Evolutionary conservation across 108 stramenopile species (phyloP).

Genomic region (Cyclotella atomus): DNA sequence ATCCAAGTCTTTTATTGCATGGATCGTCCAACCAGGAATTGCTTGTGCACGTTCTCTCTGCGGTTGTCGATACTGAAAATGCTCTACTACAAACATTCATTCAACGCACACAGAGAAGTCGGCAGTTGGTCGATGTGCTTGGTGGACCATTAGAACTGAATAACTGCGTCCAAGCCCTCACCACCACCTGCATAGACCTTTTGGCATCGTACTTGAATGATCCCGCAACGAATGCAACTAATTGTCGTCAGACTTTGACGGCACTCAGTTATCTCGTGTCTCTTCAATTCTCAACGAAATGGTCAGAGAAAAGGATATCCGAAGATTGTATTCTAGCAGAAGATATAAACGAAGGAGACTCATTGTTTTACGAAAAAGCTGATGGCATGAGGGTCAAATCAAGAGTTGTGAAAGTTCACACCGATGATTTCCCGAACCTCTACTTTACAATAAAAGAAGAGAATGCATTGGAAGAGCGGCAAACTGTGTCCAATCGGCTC

Average conservation of each 20-base stretch:
- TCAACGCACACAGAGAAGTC: constrained; percentile 23
- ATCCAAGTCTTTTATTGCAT: constrained; percentile 21
- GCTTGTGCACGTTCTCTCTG: constrained; percentile 46
- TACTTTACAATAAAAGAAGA: constrained; percentile 71
- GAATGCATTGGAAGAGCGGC: constrained; percentile 64
- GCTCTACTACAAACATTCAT: constrained; percentile 20
- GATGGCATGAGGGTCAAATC: constrained; percentile 45
- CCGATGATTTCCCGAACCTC: constrained; percentile 65
- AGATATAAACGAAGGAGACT: constrained; percentile 58
- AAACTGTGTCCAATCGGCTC: constrained; percentile 69
- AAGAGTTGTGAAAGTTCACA: constrained; percentile 70
- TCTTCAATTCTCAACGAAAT: constrained; percentile 17
- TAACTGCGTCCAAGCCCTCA: constrained; percentile 16
- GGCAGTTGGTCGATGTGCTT: constrained; percentile 38
- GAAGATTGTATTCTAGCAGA: constrained; percentile 18
- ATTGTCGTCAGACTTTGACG: constrained; percentile 12
- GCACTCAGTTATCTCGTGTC: constrained; percentile 33
- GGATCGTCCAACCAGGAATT: constrained; percentile 19
- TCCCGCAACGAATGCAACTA: not conserved
- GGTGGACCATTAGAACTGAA: constrained; percentile 18
- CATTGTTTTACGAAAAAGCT: constrained; percentile 63
- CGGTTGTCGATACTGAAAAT: constrained; percentile 38
- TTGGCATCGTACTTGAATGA: constrained; percentile 22
- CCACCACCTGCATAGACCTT: constrained; percentile 26
- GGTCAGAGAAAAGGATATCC: not conserved